phyloP scores from a whole-genome alignment of 495 filamentous ascomycete genomes.

The Immersiella caudata region DNA sequence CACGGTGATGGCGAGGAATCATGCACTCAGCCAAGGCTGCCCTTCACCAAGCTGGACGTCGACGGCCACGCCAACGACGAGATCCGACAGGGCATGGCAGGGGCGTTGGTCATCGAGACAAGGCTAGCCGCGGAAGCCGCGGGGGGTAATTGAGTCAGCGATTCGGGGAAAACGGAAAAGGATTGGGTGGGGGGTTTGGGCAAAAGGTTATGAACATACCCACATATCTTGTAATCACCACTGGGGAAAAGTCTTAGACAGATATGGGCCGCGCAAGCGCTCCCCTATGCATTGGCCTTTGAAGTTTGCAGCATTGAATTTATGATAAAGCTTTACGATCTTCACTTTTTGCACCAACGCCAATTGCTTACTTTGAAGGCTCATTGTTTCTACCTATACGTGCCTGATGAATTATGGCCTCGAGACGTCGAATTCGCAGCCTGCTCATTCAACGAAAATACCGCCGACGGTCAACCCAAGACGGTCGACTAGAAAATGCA shows the following conservation, averaged over 20 bases:
- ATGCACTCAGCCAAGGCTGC: conserved; percentile 27
- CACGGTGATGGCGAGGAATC: conserved; percentile 63
- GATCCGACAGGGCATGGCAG: conserved; percentile 19
- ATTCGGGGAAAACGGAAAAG: background rate
- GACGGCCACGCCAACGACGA: conserved; percentile 8
- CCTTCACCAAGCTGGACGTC: conserved; percentile 26
- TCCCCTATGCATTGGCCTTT: background rate
- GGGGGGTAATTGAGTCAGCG: background rate
- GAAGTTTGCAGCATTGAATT: background rate
- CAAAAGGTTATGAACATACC: background rate
- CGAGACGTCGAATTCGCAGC: no score
- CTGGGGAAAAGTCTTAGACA: background rate
- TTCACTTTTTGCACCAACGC: background rate
- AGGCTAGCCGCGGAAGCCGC: conserved; percentile 12
- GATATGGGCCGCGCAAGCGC: background rate
- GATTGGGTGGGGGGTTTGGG: background rate
- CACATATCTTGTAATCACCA: background rate
- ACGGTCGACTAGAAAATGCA: background rate
- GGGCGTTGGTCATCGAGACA: conserved; percentile 21
- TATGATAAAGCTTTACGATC: background rate
- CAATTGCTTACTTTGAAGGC: background rate
- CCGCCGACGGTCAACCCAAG: no score
- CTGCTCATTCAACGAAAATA: no score
- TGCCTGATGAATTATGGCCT: no score
- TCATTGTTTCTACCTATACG: no score